Percentiles rank a stretch among this genome's conserved stretches.
Evolutionary conservation across 2,329 filamentous ascomycete genomes (phyloP).

Genomic region (Diaporthe longicolla): DNA sequence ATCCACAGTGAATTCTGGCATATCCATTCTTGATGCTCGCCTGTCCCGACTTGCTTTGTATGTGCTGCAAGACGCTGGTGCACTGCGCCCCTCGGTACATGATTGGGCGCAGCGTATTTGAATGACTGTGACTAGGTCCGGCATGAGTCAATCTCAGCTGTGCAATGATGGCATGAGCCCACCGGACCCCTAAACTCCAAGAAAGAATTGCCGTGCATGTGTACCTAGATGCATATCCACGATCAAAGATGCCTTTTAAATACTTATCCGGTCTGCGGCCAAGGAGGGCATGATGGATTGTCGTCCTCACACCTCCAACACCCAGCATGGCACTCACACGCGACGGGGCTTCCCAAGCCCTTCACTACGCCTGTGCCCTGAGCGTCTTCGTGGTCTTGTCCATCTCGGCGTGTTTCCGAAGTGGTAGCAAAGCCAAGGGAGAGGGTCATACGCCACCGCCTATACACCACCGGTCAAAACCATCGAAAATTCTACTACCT

Average conservation of each 20-base stretch:
- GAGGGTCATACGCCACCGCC: neutral
- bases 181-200: neutral
- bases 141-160: constrained; percentile 10
- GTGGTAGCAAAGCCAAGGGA: neutral
- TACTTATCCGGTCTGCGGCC: neutral
- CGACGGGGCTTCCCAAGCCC: constrained; percentile 5
- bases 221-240: neutral
- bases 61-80: neutral
- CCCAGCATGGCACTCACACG: neutral
- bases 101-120: neutral
- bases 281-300: neutral
- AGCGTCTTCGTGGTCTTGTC: constrained; percentile 3
- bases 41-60: neutral
- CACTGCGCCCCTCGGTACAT: neutral
- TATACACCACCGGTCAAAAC: neutral
- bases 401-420: neutral
- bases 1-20: neutral
- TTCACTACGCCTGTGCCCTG: constrained; percentile 10
- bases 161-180: neutral
- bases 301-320: neutral
- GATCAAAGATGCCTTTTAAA: neutral
- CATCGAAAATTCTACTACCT: neutral
- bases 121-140: neutral
- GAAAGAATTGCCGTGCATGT: neutral
- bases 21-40: neutral